Evolutionary conservation across 257 asterid genomes (phyloP), one percentile per base, ranked within the genome.

Genomic region (Nicotiana sylvestris): DNA sequence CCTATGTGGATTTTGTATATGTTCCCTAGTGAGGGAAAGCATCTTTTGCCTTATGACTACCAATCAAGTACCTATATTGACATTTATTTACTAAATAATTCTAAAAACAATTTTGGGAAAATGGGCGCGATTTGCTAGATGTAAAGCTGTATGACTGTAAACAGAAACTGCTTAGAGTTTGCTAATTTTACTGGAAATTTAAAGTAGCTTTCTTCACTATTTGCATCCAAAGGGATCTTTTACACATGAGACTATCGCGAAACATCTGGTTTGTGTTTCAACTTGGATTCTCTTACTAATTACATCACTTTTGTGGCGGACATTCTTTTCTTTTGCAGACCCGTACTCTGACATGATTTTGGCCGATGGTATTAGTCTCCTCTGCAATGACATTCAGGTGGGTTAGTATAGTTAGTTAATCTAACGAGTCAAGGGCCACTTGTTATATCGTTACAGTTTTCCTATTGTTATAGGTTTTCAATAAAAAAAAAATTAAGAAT

Each of bases 311-410:
- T 72, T 17, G 53, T 84, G 39, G 43, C 15, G 61, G 60, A 66
- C 70, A 25, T 64, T 76, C 74, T 39, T 77, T 43, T 82, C 60
- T 82, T 62, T 86, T 85, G 85, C 88, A 87, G 89, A 84, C 79
- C 77, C 83, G 17, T 84, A 87, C 39, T 82, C 86, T 83, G 91
- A 90, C 76, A 87, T 90, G 92, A 85, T 90, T 82, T 81, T 87
- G 87, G 93, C 87, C 74, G 93, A 90, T 61, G 93, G 93, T 21
- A 90, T 90, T 81, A 80, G 89, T 72, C 81, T 84, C 78, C 69
- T 90, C 8, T 90, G 93, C 84, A 87, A 77, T 77, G 91, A 90
- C 82, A 83, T 90, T 77, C 89, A 88, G 92, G 93, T 90, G 84
- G 78, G 37, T 64, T 66, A 65, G 66, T 39, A 72, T 80, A 79